Evolutionary conservation across 768 basidiomycete species (phyloP), one percentile per base, ranked within the genome.

Genomic region (Chiua virens): DNA sequence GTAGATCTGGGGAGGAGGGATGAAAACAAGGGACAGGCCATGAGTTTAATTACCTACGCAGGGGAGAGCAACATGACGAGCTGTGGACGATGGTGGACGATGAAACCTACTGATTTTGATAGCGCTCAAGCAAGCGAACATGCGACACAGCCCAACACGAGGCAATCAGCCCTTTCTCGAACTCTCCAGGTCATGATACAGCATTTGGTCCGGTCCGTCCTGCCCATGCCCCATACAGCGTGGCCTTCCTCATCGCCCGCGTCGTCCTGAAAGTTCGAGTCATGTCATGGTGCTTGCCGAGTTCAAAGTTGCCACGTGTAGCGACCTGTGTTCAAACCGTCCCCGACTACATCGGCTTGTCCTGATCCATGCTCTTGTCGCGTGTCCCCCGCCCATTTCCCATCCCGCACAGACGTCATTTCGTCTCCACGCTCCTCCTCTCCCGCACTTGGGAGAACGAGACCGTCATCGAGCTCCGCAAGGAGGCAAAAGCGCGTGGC

Each of bases 41-140:
- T 54, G 60, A 50, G 70, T 15, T 54, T 59, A 50, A 70, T 15
- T 32, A 68, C 76, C 74, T 69, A 91, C 89, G 87, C 83, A 69
- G 89, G 89, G 58, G 88, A 90, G 70, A 83, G 82, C 63, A 91
- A 82, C 89, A 91, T 90, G 69, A 56, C 68, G 43, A 18, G 44
- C 62, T 49, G 59, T 49, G 55, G 57, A 52, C 44, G 64, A 54
- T 63, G 58, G 57, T 45, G 57, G 56, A 55, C 52, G 65, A 55
- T 56, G 52, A 3, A 34, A 32, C 57, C 58, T 61, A 43, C 48
- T 57, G 70, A 48, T 59, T 49, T 49, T 56, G 59, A 69, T 54
- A 55, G 45, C 58, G 52, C 30, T 30, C 30, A 30, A 30, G 13
- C 30, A 30, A 30, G 30, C 30, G 30, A 30, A 30, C 8, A 30